Conservation (phyloP, 108 stramenopile genomes). For the Cyclotella distinguenda region DNA sequence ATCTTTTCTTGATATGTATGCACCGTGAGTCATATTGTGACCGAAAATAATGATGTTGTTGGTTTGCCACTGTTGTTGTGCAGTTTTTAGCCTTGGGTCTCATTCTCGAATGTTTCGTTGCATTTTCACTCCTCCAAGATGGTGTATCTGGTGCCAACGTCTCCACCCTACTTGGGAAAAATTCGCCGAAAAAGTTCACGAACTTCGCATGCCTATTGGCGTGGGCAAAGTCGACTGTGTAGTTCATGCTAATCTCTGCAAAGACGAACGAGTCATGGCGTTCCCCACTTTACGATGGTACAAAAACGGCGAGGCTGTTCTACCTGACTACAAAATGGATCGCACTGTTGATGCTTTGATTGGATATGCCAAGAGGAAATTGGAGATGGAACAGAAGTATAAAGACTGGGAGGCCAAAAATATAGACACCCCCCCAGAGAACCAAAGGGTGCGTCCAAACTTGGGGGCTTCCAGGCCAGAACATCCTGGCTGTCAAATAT, state of each 20-base stretch:
- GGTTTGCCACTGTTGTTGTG: too few species aligned
- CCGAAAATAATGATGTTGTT: too few species aligned
- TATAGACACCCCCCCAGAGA: slow-evolving; percentile 33
- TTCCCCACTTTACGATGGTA: slow-evolving; percentile 96
- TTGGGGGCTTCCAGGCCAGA: slow-evolving; percentile 57
- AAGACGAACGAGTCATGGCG: slow-evolving; percentile 86
- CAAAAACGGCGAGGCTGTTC: slow-evolving; percentile 64
- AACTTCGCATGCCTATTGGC: slow-evolving; percentile 74
- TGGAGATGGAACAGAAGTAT: slow-evolving; percentile 83
- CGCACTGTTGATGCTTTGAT: slow-evolving; percentile 81
- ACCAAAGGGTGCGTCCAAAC: slow-evolving; percentile 50
- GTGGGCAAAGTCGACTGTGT: slow-evolving; percentile 95
- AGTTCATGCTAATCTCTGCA: slow-evolving; percentile 69
- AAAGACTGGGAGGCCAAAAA: slow-evolving; percentile 80
- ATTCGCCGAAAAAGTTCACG: slow-evolving; percentile 74
- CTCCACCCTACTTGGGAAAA: slow-evolving; percentile 97
- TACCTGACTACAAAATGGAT: slow-evolving; percentile 91
- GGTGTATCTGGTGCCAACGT: slow-evolving; percentile 95
- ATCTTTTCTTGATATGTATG: slow-evolving; percentile 89
- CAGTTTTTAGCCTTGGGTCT: too few species aligned
- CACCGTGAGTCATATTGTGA: slow-evolving; percentile 81
- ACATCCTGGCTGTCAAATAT: slow-evolving; percentile 88
- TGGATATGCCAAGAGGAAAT: slow-evolving; percentile 74
- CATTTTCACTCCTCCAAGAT: neutral
- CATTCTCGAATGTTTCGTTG: neutral